phyloP scores from a whole-genome alignment of 2,329 filamentous ascomycete species.

The Lecanicillium sp. region DNA sequence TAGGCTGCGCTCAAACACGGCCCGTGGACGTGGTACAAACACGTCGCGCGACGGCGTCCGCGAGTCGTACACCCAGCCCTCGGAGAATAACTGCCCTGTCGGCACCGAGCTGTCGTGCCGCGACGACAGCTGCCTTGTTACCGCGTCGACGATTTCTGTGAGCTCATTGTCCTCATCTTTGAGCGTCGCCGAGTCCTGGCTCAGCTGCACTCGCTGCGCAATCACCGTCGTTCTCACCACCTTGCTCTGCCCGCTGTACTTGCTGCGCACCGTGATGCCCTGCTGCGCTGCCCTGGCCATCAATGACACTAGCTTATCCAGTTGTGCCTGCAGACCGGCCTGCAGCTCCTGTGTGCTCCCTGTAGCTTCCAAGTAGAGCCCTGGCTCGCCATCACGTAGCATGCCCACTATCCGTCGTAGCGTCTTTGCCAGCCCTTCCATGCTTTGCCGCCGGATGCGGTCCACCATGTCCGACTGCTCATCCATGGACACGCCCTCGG shows the following conservation, averaged over 20 bases:
- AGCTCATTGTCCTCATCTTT: constrained; percentile 64
- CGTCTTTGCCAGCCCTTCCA: constrained; percentile 17
- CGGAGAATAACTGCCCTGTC: constrained; percentile 51
- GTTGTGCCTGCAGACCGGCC: constrained; percentile 29
- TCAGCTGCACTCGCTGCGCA: constrained; percentile 73
- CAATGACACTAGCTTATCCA: constrained; percentile 38
- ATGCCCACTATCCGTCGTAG: constrained; percentile 18
- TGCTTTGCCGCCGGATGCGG: constrained; percentile 49
- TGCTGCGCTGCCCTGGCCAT: constrained; percentile 33
- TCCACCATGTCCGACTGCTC: constrained; percentile 47
- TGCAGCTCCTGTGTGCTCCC: constrained; percentile 20
- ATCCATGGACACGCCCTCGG: constrained; percentile 43
- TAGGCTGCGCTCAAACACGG: constrained; percentile 63
- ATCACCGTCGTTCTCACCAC: constrained; percentile 70
- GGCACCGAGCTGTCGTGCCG: constrained; percentile 16
- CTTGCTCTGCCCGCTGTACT: constrained; percentile 63
- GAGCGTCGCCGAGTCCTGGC: constrained; percentile 62
- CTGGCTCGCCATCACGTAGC: constrained; percentile 27
- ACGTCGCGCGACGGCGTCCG: constrained; percentile 62
- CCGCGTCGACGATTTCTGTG: constrained; percentile 53
- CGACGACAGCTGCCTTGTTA: constrained; percentile 18
- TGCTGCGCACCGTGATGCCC: constrained; percentile 55
- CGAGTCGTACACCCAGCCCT: constrained; percentile 69
- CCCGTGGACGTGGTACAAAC: constrained; percentile 65
- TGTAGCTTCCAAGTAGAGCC: constrained; percentile 23